Conservation (phyloP, 768 basidiomycete species). For the Mycena metata region DNA sequence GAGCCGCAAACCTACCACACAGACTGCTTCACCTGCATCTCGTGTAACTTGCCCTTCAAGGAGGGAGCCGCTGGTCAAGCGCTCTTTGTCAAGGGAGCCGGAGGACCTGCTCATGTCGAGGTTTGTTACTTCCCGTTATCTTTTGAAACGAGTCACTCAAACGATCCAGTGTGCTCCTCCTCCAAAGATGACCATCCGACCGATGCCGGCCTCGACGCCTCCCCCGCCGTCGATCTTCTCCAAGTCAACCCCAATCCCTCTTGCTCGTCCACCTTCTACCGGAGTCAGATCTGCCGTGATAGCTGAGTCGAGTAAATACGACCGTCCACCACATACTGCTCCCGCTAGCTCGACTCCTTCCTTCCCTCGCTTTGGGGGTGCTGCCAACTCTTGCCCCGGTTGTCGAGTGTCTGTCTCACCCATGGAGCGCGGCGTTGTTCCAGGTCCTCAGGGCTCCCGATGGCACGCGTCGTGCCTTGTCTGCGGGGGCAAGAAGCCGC, state of each 20-base stretch:
- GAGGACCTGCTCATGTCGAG: slow-evolving; percentile 80
- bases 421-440: slow-evolving; percentile 90
- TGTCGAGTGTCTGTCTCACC: slow-evolving; percentile 80
- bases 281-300: slow-evolving; percentile 10
- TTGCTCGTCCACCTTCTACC: slow-evolving; percentile 22
- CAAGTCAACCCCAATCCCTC: slow-evolving; percentile 15
- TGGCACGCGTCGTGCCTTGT: slow-evolving; percentile 87
- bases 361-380: slow-evolving; percentile 69
- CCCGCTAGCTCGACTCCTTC: slow-evolving; percentile 50
- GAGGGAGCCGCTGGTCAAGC: slow-evolving; percentile 74
- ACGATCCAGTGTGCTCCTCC: slow-evolving; percentile 58
- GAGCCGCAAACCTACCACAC: slow-evolving; percentile 77
- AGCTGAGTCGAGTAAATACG: slow-evolving; percentile 43
- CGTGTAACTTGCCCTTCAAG: slow-evolving; percentile 75
- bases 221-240: slow-evolving; percentile 31
- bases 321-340: slow-evolving; percentile 54
- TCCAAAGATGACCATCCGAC: slow-evolving; percentile 52
- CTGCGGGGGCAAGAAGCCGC: slow-evolving; percentile 81
- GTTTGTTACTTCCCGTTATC: slow-evolving; percentile 42
- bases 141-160: neutral
- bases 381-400: slow-evolving; percentile 76
- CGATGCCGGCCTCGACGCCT: slow-evolving; percentile 19
- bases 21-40: slow-evolving; percentile 79
- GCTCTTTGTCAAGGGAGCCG: slow-evolving; percentile 75
- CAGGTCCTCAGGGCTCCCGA: slow-evolving; percentile 84